Percentiles rank a stretch among this genome's conserved stretches.
These are phyloP conservation scores for Chimonanthus praecox DNA, from an alignment of 164 flowering plant genomes.

Conservation along the genomic window DNA sequence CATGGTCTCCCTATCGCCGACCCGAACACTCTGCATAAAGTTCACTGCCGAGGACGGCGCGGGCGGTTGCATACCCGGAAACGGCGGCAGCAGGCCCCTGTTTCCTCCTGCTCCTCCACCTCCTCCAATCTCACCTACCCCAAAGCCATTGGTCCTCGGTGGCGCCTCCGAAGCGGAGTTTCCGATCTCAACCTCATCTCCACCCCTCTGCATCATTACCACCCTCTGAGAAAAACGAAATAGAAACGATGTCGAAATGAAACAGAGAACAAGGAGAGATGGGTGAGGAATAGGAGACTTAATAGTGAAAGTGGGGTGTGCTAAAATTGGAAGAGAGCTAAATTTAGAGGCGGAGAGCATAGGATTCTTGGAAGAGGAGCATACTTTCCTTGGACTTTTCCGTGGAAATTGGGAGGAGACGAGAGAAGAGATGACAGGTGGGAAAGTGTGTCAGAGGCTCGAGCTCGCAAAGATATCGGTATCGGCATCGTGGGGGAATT, in stretches of 20 bases:
- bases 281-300: neutral
- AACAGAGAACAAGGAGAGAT: neutral
- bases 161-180: constrained; percentile 1
- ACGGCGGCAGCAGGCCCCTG: neutral
- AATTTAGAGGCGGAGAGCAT: constrained; percentile 1
- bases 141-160: neutral
- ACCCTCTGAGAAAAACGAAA: neutral
- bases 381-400: neutral
- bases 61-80: neutral
- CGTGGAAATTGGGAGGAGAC: neutral
- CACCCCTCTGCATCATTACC: neutral
- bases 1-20: constrained; percentile 3
- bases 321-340: constrained; percentile 2
- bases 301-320: neutral
- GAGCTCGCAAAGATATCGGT: neutral
- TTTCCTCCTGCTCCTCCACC: neutral
- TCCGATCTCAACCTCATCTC: neutral
- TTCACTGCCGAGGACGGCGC: neutral
- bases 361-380: neutral
- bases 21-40: neutral
- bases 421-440: neutral
- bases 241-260: neutral
- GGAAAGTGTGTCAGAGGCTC: neutral
- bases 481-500: neutral
- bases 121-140: neutral